Evolutionary conservation across 2,329 filamentous ascomycete species (phyloP).

Genomic region (Fusarium sp.): DNA sequence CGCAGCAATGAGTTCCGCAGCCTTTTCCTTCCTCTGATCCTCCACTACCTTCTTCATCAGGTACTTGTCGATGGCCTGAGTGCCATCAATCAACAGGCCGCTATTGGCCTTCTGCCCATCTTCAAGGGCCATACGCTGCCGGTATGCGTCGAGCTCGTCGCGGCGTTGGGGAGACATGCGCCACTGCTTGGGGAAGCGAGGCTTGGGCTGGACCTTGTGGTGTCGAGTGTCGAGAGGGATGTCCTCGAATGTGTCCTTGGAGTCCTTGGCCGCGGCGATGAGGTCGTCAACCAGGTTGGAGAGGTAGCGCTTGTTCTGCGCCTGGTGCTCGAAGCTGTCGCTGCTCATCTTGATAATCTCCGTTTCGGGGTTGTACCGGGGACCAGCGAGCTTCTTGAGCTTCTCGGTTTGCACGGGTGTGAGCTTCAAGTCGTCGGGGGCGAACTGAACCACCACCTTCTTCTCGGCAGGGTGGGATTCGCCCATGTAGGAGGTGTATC

Average conservation of each 20-base stretch:
- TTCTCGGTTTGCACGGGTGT: slow-evolving; percentile 77
- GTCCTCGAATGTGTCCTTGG: slow-evolving; percentile 84
- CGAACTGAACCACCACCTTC: slow-evolving; percentile 95
- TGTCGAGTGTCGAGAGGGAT: slow-evolving; percentile 90
- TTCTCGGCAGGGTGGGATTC: slow-evolving; percentile 90
- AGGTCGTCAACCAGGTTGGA: slow-evolving; percentile 80
- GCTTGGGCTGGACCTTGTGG: slow-evolving; percentile 74
- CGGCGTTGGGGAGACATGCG: slow-evolving; percentile 77
- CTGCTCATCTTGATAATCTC: slow-evolving; percentile 89
- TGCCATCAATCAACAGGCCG: slow-evolving; percentile 70
- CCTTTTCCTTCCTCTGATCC: slow-evolving; percentile 50
- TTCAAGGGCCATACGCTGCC: slow-evolving; percentile 61
- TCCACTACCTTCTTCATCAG: slow-evolving; percentile 49
- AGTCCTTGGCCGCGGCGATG: slow-evolving; percentile 80
- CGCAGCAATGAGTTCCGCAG: slow-evolving; percentile 48
- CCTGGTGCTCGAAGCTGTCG: slow-evolving; percentile 87
- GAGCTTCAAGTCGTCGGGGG: slow-evolving; percentile 76
- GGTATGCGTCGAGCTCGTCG: slow-evolving; percentile 70
- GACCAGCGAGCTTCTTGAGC: slow-evolving; percentile 85
- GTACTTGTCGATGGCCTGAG: slow-evolving; percentile 57
- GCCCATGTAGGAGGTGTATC: slow-evolving; percentile 96
- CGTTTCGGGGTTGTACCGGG: slow-evolving; percentile 86
- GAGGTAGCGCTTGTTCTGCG: slow-evolving; percentile 97
- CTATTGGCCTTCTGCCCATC: slow-evolving; percentile 66
- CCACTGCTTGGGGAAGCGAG: slow-evolving; percentile 86